These are phyloP conservation scores for Neurospora sp. DNA, from an alignment of 495 filamentous ascomycete species.

Conservation along the genomic window DNA sequence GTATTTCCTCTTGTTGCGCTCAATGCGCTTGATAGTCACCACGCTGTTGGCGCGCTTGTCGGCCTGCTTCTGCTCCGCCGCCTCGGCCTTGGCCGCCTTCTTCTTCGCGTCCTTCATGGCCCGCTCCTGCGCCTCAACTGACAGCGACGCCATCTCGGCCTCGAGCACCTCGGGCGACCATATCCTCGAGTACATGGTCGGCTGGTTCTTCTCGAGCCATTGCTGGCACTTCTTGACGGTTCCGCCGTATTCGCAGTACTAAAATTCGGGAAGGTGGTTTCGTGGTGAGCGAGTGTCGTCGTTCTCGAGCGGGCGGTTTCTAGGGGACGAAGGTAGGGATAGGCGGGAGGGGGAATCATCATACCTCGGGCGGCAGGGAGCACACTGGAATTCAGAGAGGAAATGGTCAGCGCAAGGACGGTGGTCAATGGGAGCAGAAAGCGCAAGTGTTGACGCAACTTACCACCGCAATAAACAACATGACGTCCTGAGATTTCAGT, in stretches of 20 bases:
- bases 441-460: slow-evolving; percentile 12
- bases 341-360: slow-evolving; percentile 1
- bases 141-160: slow-evolving; percentile 73
- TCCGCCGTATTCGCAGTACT: slow-evolving; percentile 98
- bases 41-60: slow-evolving; percentile 69
- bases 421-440: slow-evolving; percentile 8
- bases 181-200: slow-evolving; percentile 60
- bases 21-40: slow-evolving; percentile 87
- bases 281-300: too few species aligned
- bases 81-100: slow-evolving; percentile 76
- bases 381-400: slow-evolving; percentile 52
- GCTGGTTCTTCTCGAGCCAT: slow-evolving; percentile 73
- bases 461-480: slow-evolving; percentile 26
- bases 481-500: slow-evolving; percentile 17
- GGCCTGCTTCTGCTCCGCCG: slow-evolving; percentile 66
- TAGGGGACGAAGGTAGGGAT: too few species aligned
- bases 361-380: slow-evolving; percentile 87
- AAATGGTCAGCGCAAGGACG: background rate
- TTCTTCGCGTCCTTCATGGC: slow-evolving; percentile 91
- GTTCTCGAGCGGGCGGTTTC: too few species aligned
- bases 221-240: slow-evolving; percentile 98
- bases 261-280: background rate
- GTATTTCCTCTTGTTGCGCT: slow-evolving; percentile 94
- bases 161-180: slow-evolving; percentile 82
- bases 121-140: slow-evolving; percentile 78